Evolutionary conservation across 2,329 filamentous ascomycete genomes (phyloP).

Genomic region (Talaromyces albobiverticillius): DNA sequence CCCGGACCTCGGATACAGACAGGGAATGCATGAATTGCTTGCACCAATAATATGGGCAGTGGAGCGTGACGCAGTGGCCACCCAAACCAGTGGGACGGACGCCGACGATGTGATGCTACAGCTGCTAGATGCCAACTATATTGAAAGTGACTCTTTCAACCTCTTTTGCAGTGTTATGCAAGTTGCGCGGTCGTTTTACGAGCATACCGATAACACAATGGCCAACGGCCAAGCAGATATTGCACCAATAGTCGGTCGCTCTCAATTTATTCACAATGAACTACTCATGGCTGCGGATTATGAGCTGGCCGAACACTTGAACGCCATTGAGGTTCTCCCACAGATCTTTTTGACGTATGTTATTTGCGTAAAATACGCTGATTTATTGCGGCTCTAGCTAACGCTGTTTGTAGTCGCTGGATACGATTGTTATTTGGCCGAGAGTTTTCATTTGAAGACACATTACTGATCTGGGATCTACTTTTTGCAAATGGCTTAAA

Average conservation of each 20-base stretch:
- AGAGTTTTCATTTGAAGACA: slow-evolving; percentile 85
- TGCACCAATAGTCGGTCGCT: slow-evolving; percentile 78
- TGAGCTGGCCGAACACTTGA: slow-evolving; percentile 77
- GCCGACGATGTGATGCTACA: slow-evolving; percentile 58
- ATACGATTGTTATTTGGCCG: slow-evolving; percentile 87
- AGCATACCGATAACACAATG: slow-evolving; percentile 55
- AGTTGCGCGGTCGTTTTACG: slow-evolving; percentile 80
- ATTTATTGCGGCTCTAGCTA: slow-evolving; percentile 4
- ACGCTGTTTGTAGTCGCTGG: slow-evolving; percentile 66
- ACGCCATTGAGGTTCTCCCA: slow-evolving; percentile 82
- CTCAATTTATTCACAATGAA: slow-evolving; percentile 80
- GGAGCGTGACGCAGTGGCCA: slow-evolving; percentile 69
- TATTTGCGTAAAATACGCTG: neutral
- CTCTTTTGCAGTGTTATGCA: slow-evolving; percentile 88
- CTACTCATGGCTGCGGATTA: slow-evolving; percentile 75
- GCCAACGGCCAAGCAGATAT: slow-evolving; percentile 47
- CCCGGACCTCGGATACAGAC: slow-evolving; percentile 83
- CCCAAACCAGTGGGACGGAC: slow-evolving; percentile 27
- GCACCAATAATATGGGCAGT: slow-evolving; percentile 86
- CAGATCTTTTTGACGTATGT: slow-evolving; percentile 91
- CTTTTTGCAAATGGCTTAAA: slow-evolving; percentile 83
- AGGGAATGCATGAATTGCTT: slow-evolving; percentile 96
- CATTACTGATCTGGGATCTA: slow-evolving; percentile 84
- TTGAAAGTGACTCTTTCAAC: slow-evolving; percentile 89
- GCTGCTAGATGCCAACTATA: slow-evolving; percentile 67